Conservation (phyloP, 495 filamentous ascomycete species). For the Tetracladium marchalianum region DNA sequence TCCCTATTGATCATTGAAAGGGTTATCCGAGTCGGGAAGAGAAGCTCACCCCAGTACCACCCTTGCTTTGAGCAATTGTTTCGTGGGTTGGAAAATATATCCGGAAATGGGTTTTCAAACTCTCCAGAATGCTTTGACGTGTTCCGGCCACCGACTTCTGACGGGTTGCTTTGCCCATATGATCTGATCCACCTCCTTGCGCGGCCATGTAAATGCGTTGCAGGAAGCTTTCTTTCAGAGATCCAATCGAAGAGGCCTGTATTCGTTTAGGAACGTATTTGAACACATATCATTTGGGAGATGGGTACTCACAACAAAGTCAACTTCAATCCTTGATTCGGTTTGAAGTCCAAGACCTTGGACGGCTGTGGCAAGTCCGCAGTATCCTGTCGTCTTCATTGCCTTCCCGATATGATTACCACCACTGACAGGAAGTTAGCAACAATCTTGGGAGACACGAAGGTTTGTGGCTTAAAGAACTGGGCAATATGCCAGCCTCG, state of each 20-base stretch:
- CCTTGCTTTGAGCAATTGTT: constrained; percentile 56
- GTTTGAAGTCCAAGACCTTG: constrained; percentile 39
- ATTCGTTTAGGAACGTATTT: not conserved
- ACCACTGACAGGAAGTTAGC: constrained; percentile 33
- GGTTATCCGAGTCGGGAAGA: constrained; percentile 1
- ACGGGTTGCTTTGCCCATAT: too few relatives aligned
- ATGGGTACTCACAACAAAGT: constrained; percentile 39
- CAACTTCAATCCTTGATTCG: constrained; percentile 35
- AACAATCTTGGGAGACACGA: not conserved
- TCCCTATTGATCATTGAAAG: not conserved
- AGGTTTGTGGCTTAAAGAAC: not conserved
- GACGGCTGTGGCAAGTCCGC: constrained; percentile 50
- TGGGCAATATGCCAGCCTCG: too few relatives aligned
- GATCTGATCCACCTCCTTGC: constrained; percentile 30
- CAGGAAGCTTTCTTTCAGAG: constrained; percentile 57
- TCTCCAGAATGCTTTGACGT: constrained; percentile 7
- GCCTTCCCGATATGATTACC: constrained; percentile 39
- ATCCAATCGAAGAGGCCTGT: constrained; percentile 73
- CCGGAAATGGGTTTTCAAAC: constrained; percentile 39
- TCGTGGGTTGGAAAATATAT: constrained; percentile 77
- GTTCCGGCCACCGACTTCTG: constrained; percentile 1
- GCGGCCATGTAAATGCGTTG: constrained; percentile 64
- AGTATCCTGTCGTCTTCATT: constrained; percentile 50
- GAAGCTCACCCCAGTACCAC: constrained; percentile 36
- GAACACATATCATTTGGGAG: too few relatives aligned